phyloP scores from a whole-genome alignment of 495 filamentous ascomycete genomes.

The Aspergillus taichungensis region DNA sequence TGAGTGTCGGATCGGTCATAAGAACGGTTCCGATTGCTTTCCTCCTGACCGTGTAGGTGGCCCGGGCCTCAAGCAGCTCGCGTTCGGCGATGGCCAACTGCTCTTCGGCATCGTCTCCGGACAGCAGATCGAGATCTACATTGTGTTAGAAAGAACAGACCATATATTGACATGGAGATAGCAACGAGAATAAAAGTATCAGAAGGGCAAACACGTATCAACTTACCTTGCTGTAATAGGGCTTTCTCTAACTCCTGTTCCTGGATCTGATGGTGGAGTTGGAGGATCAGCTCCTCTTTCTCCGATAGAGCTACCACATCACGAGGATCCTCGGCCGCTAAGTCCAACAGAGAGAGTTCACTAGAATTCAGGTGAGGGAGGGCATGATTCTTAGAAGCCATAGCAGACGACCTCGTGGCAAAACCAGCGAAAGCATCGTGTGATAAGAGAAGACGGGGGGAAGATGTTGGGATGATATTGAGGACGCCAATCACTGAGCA shows the following conservation, averaged over 20 bases:
- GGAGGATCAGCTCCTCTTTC: constrained; percentile 52
- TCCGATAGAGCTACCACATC: constrained; percentile 49
- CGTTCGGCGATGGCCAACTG: constrained; percentile 49
- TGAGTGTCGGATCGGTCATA: constrained; percentile 62
- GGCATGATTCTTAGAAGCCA: constrained; percentile 28
- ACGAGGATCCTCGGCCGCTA: constrained; percentile 33
- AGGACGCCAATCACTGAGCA: no score
- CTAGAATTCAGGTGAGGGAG: constrained; percentile 29
- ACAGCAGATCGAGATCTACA: constrained; percentile 22
- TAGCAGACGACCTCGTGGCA: constrained; percentile 25
- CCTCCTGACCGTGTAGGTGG: constrained; percentile 55
- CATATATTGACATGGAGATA: background rate
- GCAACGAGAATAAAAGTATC: background rate
- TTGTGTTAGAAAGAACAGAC: background rate
- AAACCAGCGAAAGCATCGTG: constrained; percentile 22
- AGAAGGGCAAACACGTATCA: background rate
- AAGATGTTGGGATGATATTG: constrained; percentile 1
- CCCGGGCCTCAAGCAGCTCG: constrained; percentile 59
- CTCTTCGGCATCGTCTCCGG: constrained; percentile 40
- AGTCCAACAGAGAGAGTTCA: constrained; percentile 30
- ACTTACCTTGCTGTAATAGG: constrained; percentile 48
- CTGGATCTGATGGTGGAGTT: constrained; percentile 59
- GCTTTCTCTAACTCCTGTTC: constrained; percentile 62
- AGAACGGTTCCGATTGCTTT: constrained; percentile 58
- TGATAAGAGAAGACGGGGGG: constrained; percentile 14